Evolutionary conservation across 306 rosid genomes (phyloP).

Genomic region (Sicyos baderoa): DNA sequence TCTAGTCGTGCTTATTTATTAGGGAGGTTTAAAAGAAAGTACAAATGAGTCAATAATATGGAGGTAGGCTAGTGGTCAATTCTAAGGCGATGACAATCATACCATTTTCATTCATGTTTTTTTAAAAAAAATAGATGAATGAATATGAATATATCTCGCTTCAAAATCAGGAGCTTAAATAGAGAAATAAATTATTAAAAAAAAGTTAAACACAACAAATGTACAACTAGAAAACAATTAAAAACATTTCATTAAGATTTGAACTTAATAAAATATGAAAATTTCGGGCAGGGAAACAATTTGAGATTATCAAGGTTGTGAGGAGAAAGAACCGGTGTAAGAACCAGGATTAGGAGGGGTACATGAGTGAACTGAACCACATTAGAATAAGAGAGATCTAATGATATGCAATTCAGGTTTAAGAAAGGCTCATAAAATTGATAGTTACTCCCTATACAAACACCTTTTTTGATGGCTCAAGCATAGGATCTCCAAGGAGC

Average conservation of each 20-base stretch:
- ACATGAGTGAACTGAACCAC: too few species aligned
- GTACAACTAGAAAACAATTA: background rate
- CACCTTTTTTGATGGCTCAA: too few species aligned
- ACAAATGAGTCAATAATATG: background rate
- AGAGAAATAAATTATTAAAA: background rate
- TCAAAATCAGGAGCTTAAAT: background rate
- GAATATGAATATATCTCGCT: background rate
- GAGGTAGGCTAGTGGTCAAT: background rate
- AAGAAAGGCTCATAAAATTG: too few species aligned
- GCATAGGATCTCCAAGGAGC: too few species aligned
- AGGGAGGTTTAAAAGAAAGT: background rate
- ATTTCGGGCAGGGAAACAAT: background rate
- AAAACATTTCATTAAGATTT: background rate
- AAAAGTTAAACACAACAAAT: background rate
- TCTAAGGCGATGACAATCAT: background rate
- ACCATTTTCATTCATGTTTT: background rate
- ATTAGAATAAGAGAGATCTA: too few species aligned
- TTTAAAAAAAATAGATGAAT: background rate
- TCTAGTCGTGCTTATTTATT: constrained; percentile 8
- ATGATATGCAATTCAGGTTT: too few species aligned
- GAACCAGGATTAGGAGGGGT: too few species aligned
- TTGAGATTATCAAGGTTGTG: background rate
- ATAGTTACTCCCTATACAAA: too few species aligned
- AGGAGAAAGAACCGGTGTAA: constrained; percentile 7
- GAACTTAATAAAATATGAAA: background rate